Base-by-base conservation (phyloP, 1,284 basidiomycete species). In the Papiliotrema flavescens region DNA sequence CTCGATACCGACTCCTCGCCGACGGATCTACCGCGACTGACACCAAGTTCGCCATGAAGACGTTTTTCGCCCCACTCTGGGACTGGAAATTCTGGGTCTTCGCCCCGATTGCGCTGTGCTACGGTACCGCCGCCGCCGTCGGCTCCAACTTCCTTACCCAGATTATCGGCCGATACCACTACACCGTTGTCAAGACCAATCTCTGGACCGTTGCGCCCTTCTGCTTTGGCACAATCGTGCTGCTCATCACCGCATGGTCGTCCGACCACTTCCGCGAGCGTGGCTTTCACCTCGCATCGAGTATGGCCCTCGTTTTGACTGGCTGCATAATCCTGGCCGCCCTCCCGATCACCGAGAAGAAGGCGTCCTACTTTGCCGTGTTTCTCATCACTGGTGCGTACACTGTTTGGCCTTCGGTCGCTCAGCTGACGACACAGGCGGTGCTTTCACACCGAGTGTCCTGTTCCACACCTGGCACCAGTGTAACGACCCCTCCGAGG, bases 191-290 rank as follows among this genome's bases (percentile, higher is more conserved):
- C 47, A 68, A 68, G 45, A 68, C 66, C 49, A 68, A 68, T 44
- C 53, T 68, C 4, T 68, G 54, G 49, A 66, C 66, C 17, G 66
- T 68, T 8, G 66, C 66, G 6, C 66, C 66, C 1, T 62, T 60
- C 51, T 48, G 59, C 22, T 53, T 54, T 23, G 63, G 58, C 7
- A 61, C 63, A 11, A 19, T 65, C 20, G 42, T 53, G 41, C 58
- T 63, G 26, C 44, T 60, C 23, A 41, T 53, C 45, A 63, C 63
- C 9, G 35, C 64, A 2, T 56, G 17, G 15, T 63, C 61, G 1
- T 65, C 64, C 1, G 64, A 67, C 47, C 51, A 51, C 22, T 60
- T 62, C 50, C 53, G 65, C 28, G 64, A 65, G 53, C 60, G 65
- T 26, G 55, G 56, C 19, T 61, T 61, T 49, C 60, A 64, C 47